Evolutionary conservation across 495 filamentous ascomycete genomes (phyloP), one percentile per base, ranked within the genome.

Genomic region (Bryoglossum gracile): DNA sequence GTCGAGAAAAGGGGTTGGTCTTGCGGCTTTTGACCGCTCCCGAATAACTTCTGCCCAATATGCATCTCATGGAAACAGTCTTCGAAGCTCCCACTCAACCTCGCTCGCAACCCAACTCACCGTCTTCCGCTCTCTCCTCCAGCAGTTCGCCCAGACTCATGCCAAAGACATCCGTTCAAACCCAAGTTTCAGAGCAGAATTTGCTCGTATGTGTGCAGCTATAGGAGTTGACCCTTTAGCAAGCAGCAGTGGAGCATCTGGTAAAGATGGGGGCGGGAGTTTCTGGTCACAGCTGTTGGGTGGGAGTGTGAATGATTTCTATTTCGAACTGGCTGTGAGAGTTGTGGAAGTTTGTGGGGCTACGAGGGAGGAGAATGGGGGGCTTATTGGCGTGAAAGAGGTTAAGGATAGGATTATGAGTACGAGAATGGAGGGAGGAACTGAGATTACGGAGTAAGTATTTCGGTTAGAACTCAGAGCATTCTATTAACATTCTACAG

Each of bases 191-290:
- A 87, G 94, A 23, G 87, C 89, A 13, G 90, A 97, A 69, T 98
- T 98, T 62, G 92, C 92, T 4, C 86, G 91, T 55, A 97, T 98
- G 94, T 98, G 92, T 68, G 81, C 88, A 57, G 87, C 91, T 46
- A 94, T 98, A 57, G 92, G 92, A 9, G 90, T 98, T 6, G 94
- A 98, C 63, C 92, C 92, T 0, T 72, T 97, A 1, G 88, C 87
- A 14, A 85, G 81, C 56, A 82, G 80, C 58, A 70, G 71, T 54
- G 79, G 60, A 14, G 57, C 56, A 32, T 69, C 60, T 51, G 63
- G 45, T 55, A 73, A 46, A 63, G 68, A 48, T 50, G 70, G 54
- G 36, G 62, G 46, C 61, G 77, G 77, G 14, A 91, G 83, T 57
- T 81, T 95, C 54, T 96, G 92, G 92, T 86, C 88, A 11, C 90